A percentile compares a stretch with the other conserved stretches of the same genome.
phyloP scores from a whole-genome alignment of 1,284 basidiomycete species.

The Ceratobasidium sp. region DNA sequence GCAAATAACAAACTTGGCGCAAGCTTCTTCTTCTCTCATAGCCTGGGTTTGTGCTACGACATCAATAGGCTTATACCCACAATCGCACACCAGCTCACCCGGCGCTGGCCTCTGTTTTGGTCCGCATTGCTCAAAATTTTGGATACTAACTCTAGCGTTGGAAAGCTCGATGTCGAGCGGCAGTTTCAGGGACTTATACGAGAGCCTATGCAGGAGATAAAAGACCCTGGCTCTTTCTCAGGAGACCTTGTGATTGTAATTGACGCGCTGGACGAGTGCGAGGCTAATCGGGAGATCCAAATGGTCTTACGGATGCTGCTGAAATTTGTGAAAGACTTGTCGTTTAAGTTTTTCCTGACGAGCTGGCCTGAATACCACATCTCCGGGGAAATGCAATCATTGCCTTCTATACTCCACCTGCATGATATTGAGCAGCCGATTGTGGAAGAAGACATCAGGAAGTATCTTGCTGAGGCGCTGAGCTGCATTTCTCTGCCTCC shows the following conservation, averaged over 20 bases:
- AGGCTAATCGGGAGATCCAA: neutral
- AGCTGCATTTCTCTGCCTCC: neutral
- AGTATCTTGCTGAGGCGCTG: neutral
- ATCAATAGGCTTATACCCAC: neutral
- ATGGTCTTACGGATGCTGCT: neutral
- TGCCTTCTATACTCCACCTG: neutral
- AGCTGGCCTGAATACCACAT: neutral
- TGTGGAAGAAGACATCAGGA: constrained; percentile 13
- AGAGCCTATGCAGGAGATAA: neutral
- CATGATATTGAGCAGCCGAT: constrained; percentile 1
- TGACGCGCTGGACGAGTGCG: constrained; percentile 17
- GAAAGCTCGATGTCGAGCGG: neutral
- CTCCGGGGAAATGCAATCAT: neutral
- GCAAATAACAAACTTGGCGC: neutral
- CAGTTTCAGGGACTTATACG: neutral
- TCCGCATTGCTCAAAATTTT: neutral
- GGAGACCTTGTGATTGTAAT: neutral
- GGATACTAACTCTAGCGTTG: neutral
- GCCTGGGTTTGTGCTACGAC: neutral
- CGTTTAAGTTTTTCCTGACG: constrained; percentile 1
- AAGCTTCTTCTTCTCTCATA: constrained; percentile 16
- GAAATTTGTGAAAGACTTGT: neutral
- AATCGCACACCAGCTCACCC: no score
- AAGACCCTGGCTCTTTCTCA: neutral
- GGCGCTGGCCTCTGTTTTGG: neutral